A percentile compares a stretch with the other conserved stretches of the same genome.
phyloP scores from a whole-genome alignment of 106 monocot species.

The Gastrodia elata region DNA sequence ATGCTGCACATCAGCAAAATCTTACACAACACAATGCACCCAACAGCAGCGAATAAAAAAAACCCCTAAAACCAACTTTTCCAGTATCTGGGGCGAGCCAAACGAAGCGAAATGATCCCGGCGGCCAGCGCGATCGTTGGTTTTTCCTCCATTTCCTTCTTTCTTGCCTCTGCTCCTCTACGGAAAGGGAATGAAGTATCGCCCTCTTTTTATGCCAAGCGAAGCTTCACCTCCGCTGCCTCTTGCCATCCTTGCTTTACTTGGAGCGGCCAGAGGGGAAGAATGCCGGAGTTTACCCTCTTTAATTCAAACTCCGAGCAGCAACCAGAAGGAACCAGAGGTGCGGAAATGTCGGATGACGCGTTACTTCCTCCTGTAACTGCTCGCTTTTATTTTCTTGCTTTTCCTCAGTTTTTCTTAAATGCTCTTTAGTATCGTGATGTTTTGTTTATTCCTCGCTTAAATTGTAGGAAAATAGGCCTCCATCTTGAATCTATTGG shows the following conservation, averaged over 20 bases:
- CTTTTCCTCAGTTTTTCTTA: background rate
- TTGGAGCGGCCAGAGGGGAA: background rate
- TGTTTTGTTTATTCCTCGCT: too few relatives aligned
- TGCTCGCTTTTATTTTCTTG: background rate
- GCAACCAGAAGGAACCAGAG: constrained; percentile 3
- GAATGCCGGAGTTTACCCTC: background rate
- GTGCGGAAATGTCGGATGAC: background rate
- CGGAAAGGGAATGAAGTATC: background rate
- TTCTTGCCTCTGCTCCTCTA: background rate
- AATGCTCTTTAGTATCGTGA: too few relatives aligned
- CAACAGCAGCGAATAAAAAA: too few relatives aligned
- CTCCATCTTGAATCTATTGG: too few relatives aligned
- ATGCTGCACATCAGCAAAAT: too few relatives aligned
- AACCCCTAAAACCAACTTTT: too few relatives aligned
- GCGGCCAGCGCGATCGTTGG: background rate
- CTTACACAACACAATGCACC: too few relatives aligned
- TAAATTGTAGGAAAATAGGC: too few relatives aligned
- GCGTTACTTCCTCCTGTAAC: background rate
- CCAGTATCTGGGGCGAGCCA: background rate
- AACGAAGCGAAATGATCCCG: background rate
- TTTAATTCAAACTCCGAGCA: background rate
- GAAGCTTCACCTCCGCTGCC: background rate
- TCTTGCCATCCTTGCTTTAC: background rate
- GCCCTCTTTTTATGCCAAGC: background rate
- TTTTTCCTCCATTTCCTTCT: background rate